Conservation (phyloP, 306 rosid species). For the Casuarina equisetifolia region DNA sequence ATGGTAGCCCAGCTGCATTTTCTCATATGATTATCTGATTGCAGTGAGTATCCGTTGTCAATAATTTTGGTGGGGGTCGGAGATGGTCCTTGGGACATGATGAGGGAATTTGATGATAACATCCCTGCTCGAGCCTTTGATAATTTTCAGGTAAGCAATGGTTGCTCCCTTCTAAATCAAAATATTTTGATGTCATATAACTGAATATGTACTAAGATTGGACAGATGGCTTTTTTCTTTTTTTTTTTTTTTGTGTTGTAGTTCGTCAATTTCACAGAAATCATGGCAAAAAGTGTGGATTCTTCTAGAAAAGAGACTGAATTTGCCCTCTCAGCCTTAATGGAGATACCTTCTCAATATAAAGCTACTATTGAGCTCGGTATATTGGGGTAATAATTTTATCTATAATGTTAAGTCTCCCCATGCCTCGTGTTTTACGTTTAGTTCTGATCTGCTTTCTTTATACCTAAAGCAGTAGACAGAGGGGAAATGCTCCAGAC, state of each 20-base stretch:
- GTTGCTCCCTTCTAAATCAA: not conserved
- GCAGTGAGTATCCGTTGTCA: conserved; percentile 81
- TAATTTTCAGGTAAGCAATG: conserved; percentile 70
- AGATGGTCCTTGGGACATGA: conserved; percentile 97
- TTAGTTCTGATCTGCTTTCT: not conserved
- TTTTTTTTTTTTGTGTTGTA: conserved; percentile 21
- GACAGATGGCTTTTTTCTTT: conserved; percentile 3
- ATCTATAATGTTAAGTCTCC: not conserved
- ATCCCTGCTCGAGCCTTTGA: conserved; percentile 83
- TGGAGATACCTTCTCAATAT: conserved; percentile 95
- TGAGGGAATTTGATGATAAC: conserved; percentile 87
- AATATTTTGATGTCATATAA: not conserved
- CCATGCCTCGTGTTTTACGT: not conserved
- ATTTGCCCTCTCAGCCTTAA: conserved; percentile 77
- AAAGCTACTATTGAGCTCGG: conserved; percentile 80
- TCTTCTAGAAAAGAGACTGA: conserved; percentile 55
- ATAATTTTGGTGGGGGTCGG: conserved; percentile 89
- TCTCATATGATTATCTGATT: conserved; percentile 31
- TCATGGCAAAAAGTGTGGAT: conserved; percentile 62
- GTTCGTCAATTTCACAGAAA: conserved; percentile 83
- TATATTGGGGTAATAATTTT: conserved; percentile 60
- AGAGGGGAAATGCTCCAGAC: conserved; percentile 49
- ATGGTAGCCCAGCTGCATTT: conserved; percentile 6
- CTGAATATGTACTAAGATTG: conserved; percentile 22
- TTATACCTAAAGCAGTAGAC: conserved; percentile 39